Conservation (phyloP, 306 rosid genomes). For the Gillenia trifoliata region DNA sequence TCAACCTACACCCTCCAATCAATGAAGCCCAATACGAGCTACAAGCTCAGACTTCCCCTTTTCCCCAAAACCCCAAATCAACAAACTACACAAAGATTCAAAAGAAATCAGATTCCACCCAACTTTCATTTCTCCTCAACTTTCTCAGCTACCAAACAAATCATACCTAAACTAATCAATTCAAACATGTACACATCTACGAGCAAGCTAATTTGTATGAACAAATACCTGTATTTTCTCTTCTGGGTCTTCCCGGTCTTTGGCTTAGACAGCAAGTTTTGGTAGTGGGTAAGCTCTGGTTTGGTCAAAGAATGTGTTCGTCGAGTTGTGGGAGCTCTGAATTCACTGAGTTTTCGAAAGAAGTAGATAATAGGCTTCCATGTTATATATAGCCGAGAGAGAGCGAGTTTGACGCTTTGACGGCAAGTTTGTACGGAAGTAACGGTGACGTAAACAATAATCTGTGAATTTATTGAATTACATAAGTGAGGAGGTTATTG, state of each 20-base stretch:
- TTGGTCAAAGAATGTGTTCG: not conserved
- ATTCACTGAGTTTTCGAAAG: not conserved
- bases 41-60: not conserved
- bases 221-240: conserved; percentile 8
- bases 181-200: not conserved
- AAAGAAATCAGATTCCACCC: not conserved
- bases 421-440: conserved; percentile 8
- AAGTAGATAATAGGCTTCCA: not conserved
- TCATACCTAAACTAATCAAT: not conserved
- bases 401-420: not conserved
- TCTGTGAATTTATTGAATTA: not conserved
- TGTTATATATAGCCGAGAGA: conserved; percentile 27
- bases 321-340: not conserved
- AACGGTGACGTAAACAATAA: conserved; percentile 13
- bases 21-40: conserved; percentile 1
- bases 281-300: not conserved
- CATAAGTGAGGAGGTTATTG: not conserved
- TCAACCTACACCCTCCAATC: not conserved
- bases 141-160: not conserved
- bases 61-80: conserved; percentile 7
- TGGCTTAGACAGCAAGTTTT: not conserved
- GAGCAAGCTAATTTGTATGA: not conserved
- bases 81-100: not conserved
- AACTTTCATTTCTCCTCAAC: not conserved
- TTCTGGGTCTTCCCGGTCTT: not conserved